phyloP scores from a whole-genome alignment of 2,329 filamentous ascomycete genomes.

The Xylaria arbuscula region DNA sequence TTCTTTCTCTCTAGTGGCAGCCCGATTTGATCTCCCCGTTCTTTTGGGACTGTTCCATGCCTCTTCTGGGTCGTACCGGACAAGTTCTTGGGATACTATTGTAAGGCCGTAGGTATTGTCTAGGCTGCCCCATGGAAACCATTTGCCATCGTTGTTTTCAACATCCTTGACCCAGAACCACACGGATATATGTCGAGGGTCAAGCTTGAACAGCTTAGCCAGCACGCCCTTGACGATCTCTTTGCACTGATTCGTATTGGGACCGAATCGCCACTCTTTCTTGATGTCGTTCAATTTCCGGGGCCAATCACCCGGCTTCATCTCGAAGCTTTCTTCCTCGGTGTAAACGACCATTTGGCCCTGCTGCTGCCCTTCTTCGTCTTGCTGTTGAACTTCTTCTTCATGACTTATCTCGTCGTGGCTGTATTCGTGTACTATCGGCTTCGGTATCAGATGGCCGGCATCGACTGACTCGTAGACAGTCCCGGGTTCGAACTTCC shows the following conservation, averaged over 20 bases:
- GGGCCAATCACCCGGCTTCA: neutral
- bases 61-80: slow-evolving; percentile 26
- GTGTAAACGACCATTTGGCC: slow-evolving; percentile 21
- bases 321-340: slow-evolving; percentile 11
- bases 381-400: slow-evolving; percentile 10
- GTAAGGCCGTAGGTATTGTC: slow-evolving; percentile 33
- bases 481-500: slow-evolving; percentile 36
- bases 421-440: slow-evolving; percentile 10
- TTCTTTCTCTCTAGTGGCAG: slow-evolving; percentile 20
- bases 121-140: slow-evolving; percentile 35
- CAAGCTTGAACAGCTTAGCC: slow-evolving; percentile 25
- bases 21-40: neutral
- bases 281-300: slow-evolving; percentile 28
- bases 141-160: slow-evolving; percentile 27
- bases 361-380: neutral
- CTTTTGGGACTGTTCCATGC: slow-evolving; percentile 16
- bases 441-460: slow-evolving; percentile 25
- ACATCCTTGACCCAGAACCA: slow-evolving; percentile 32
- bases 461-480: slow-evolving; percentile 31
- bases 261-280: slow-evolving; percentile 27
- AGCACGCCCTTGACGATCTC: slow-evolving; percentile 27
- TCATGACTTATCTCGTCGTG: slow-evolving; percentile 1
- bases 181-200: slow-evolving; percentile 26
- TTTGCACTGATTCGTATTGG: slow-evolving; percentile 28
- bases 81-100: slow-evolving; percentile 28